These are phyloP conservation scores for Apiospora sp. DNA, from an alignment of 2,329 filamentous ascomycete genomes.

Conservation along the genomic window DNA sequence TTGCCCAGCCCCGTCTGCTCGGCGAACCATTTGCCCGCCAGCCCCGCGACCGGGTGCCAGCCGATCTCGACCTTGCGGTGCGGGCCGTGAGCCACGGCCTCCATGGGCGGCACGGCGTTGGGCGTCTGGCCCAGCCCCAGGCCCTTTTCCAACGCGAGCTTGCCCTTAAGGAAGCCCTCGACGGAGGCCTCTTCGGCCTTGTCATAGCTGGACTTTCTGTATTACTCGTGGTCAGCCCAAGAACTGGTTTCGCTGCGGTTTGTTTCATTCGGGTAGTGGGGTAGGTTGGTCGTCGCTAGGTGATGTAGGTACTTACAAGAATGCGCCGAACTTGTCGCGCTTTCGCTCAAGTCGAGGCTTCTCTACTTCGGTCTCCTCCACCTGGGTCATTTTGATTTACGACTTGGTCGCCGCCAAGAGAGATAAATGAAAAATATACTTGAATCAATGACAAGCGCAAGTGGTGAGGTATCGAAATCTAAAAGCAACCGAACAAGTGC, in stretches of 20 bases:
- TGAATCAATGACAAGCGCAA: not conserved
- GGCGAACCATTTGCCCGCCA: conserved; percentile 65
- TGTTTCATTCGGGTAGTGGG: not conserved
- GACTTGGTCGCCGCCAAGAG: not conserved
- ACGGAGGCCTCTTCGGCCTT: conserved; percentile 14
- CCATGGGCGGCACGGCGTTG: conserved; percentile 51
- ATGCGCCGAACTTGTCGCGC: conserved; percentile 10
- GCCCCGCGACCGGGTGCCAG: conserved; percentile 65
- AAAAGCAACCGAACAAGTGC: not conserved
- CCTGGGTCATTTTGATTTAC: not conserved
- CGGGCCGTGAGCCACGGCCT: conserved; percentile 46
- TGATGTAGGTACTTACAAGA: not conserved
- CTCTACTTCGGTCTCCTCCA: not conserved
- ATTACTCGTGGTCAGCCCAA: not conserved
- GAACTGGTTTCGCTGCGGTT: not conserved
- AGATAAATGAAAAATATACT: not conserved
- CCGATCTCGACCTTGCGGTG: conserved; percentile 59
- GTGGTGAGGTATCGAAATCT: not conserved
- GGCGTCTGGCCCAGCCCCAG: conserved; percentile 53
- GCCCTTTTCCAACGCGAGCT: conserved; percentile 50
- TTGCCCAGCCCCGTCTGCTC: conserved; percentile 63
- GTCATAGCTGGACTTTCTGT: conserved; percentile 16
- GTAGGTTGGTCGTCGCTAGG: not conserved
- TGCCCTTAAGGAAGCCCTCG: conserved; percentile 48
- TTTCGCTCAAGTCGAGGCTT: not conserved